Evolutionary conservation across 1,284 basidiomycete genomes (phyloP).

Genomic region (Apiotrichum domesticum): DNA sequence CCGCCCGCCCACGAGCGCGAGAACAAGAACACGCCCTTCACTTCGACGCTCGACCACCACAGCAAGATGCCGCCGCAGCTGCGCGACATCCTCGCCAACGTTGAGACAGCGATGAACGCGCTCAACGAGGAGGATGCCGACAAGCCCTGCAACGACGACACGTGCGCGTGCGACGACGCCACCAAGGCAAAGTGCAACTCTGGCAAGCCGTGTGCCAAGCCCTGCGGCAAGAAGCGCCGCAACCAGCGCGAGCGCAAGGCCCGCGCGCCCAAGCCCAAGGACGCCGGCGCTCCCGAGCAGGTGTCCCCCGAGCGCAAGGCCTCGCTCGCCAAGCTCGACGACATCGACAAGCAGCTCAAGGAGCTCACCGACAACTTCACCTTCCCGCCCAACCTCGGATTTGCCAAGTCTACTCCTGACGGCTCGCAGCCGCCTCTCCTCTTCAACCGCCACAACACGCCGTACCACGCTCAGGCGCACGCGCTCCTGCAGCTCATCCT

Average conservation of each 20-base stretch:
- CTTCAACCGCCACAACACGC: conserved; percentile 55
- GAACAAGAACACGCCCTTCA: conserved; percentile 16
- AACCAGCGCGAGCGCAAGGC: neutral
- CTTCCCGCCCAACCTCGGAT: conserved; percentile 36
- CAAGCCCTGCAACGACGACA: neutral
- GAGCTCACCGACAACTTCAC: conserved; percentile 25
- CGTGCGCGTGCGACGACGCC: conserved; percentile 3
- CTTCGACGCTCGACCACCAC: conserved; percentile 21
- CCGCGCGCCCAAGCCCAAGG: conserved; percentile 48
- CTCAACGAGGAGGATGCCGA: conserved; percentile 2
- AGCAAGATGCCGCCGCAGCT: conserved; percentile 23
- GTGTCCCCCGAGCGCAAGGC: neutral
- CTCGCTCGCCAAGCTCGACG: conserved; percentile 16
- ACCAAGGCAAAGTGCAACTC: conserved; percentile 1
- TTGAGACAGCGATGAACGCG: conserved; percentile 16
- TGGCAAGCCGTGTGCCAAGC: conserved; percentile 1
- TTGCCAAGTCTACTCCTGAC: conserved; percentile 21
- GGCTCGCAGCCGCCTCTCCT: conserved; percentile 38
- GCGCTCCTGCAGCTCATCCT: conserved; percentile 58
- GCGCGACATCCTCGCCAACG: conserved; percentile 23
- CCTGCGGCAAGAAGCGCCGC: conserved; percentile 11
- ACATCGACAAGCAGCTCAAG: conserved; percentile 28
- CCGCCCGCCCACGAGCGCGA: conserved; percentile 1
- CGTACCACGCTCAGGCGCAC: conserved; percentile 58
- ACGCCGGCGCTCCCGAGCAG: neutral